Conservation (phyloP, 139 green algal species). For the Coccomyxa sp. region DNA sequence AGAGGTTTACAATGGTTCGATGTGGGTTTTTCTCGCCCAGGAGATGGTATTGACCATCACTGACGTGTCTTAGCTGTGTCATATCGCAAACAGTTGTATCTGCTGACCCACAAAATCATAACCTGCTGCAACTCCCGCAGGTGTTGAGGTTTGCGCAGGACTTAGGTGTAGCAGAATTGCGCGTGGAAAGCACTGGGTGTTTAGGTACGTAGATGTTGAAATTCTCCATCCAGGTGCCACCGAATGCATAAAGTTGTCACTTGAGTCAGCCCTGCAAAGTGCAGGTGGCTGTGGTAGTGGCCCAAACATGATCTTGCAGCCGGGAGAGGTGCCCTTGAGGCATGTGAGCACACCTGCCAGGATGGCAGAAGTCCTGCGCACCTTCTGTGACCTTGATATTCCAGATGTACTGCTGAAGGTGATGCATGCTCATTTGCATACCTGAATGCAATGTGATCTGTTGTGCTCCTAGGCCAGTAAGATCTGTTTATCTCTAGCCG, state of each 20-base stretch:
- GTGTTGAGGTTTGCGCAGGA: conserved; percentile 43
- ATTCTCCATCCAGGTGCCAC: neutral
- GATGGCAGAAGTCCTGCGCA: conserved; percentile 29
- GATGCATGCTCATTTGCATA: neutral
- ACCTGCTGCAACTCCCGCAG: neutral
- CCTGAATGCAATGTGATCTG: too few relatives aligned
- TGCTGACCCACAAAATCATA: neutral
- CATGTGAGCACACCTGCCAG: conserved; percentile 43
- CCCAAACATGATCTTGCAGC: conserved; percentile 57
- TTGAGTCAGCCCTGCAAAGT: neutral
- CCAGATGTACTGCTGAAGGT: conserved; percentile 21
- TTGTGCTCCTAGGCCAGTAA: too few relatives aligned
- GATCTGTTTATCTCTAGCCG: too few relatives aligned
- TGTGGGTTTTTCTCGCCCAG: neutral
- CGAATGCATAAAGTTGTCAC: neutral
- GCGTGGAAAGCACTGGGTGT: conserved; percentile 28
- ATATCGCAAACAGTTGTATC: neutral
- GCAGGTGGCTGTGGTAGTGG: conserved; percentile 41
- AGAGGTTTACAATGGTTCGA: neutral
- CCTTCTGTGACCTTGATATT: conserved; percentile 22
- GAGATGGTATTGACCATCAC: too few relatives aligned
- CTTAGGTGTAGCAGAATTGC: conserved; percentile 27
- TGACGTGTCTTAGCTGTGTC: neutral
- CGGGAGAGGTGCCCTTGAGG: conserved; percentile 1
- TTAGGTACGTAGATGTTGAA: conserved; percentile 15